Base-by-base conservation (phyloP, 2,329 filamentous ascomycete genomes). In the Fusarium nurragi region DNA sequence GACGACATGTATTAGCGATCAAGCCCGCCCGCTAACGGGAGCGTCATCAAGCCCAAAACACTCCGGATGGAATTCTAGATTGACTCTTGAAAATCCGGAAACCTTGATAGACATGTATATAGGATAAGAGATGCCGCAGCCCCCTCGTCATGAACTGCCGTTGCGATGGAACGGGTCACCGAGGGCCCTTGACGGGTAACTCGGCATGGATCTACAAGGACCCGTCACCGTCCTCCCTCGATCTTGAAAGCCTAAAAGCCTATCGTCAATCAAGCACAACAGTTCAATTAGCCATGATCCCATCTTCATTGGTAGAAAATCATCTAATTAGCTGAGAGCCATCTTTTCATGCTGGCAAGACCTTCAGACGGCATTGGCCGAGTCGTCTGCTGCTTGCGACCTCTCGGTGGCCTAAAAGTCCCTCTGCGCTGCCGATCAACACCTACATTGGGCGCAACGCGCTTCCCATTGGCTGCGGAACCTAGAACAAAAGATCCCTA, bases 401-500 rank as follows among this genome's bases (percentile, higher is more conserved):
- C 16, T 45, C 11, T 59, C 19, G 7, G 36, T 54, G 16, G 32
- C 21, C 18, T 53, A 64, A 62, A 60, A 60, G 58, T 51, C 19
- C 62, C 63, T 32, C 34, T 41, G 38, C 39, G 14, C 43, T 53
- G 56, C 54, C 59, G 61, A 70, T 70, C 65, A 26, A 37, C 25
- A 46, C 28, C 26, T n/a, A 13, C 44, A 13, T 53, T 22, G 53
- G 28, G 14, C 16, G 7, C 34, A 19, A 22, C 11, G 39, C 7
- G 11, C 5, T 16, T 18, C 41, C 32, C n/a, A 70, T 70, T 70
- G 67, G 67, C 38, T 44, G 55, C 6, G 19, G 30, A 44, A 51
- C 54, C 54, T 53, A 37, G 61, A 28, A 44, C 58, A 38, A 62
- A 54, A 59, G 55, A 40, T 54, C 59, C 67, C 67, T 70, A 47